Percentiles rank a stretch among this genome's conserved stretches.
phyloP scores from a whole-genome alignment of 345 rosid genomes.

The Clarkia xantiana region DNA sequence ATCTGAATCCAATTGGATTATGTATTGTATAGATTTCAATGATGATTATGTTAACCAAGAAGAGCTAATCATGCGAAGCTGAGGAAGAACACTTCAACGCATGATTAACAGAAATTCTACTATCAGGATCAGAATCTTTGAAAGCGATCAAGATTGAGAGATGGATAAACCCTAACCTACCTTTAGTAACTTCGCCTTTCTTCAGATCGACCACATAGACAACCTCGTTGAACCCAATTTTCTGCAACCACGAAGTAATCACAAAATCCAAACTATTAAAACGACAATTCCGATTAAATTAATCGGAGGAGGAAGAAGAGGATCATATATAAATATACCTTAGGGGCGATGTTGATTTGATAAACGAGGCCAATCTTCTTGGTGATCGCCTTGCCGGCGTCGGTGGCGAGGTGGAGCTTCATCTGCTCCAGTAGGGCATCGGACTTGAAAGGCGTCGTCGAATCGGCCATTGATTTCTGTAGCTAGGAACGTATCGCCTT shows the following conservation, averaged over 20 bases:
- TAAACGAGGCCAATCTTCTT: conserved; percentile 76
- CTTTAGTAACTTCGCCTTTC: conserved; percentile 80
- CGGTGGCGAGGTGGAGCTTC: conserved; percentile 56
- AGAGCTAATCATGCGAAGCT: too few species aligned
- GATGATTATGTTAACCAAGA: too few species aligned
- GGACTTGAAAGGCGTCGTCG: conserved; percentile 32
- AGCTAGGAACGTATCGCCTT: too few species aligned
- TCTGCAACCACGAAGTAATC: conserved; percentile 21
- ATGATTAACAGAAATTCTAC: neutral
- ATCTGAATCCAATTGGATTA: too few species aligned
- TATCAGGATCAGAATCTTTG: neutral
- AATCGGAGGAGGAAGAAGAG: neutral
- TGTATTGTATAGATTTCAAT: too few species aligned
- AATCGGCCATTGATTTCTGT: too few species aligned
- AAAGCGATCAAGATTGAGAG: neutral
- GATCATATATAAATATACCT: conserved; percentile 31
- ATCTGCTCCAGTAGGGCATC: conserved; percentile 53
- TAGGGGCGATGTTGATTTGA: conserved; percentile 86
- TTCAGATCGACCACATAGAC: conserved; percentile 66
- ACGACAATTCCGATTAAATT: neutral
- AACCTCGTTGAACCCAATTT: conserved; percentile 83
- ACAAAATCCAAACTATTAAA: neutral
- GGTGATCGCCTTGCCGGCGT: conserved; percentile 44
- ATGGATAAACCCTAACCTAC: conserved; percentile 53
- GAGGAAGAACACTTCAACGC: too few species aligned